Evolutionary conservation across 192 early-diverging fungal species (phyloP).

Genomic region (Paraglomus brasilianum): DNA sequence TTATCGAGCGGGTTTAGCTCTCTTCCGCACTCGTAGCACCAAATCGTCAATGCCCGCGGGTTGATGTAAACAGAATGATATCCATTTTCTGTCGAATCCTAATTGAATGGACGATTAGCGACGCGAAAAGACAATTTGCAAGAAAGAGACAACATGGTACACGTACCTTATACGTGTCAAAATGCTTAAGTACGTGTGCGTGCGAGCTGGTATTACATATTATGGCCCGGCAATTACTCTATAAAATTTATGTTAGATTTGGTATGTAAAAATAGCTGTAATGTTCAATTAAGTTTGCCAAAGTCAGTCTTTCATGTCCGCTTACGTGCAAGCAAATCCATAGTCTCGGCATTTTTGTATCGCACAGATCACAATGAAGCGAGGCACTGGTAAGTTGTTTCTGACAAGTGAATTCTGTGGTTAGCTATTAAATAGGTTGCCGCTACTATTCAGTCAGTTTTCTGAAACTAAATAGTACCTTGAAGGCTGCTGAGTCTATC

Average conservation of each 20-base stretch:
- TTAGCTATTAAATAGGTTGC: too few relatives aligned
- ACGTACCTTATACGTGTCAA: conserved; percentile 36
- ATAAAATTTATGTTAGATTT: neutral
- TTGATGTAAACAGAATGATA: conserved; percentile 44
- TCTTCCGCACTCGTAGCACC: conserved; percentile 38
- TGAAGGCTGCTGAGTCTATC: too few relatives aligned
- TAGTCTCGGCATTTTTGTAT: conserved; percentile 34
- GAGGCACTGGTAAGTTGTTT: conserved; percentile 19
- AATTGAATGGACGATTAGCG: neutral
- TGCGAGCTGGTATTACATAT: neutral
- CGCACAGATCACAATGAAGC: conserved; percentile 40
- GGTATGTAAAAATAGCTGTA: neutral
- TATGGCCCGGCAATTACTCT: neutral
- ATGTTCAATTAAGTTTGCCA: neutral
- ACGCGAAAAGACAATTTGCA: neutral
- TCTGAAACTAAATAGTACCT: too few relatives aligned
- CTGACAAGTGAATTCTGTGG: neutral
- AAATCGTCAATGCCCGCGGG: conserved; percentile 41
- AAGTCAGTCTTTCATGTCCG: too few relatives aligned
- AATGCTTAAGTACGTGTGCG: conserved; percentile 40
- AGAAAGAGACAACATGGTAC: neutral
- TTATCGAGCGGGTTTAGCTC: conserved; percentile 41
- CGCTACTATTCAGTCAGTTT: too few relatives aligned
- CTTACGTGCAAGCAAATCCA: conserved; percentile 46
- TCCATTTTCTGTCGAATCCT: conserved; percentile 40